These are phyloP conservation scores for Rhodomyrtus tomentosa DNA, from an alignment of 345 rosid genomes.

Conservation along the genomic window DNA sequence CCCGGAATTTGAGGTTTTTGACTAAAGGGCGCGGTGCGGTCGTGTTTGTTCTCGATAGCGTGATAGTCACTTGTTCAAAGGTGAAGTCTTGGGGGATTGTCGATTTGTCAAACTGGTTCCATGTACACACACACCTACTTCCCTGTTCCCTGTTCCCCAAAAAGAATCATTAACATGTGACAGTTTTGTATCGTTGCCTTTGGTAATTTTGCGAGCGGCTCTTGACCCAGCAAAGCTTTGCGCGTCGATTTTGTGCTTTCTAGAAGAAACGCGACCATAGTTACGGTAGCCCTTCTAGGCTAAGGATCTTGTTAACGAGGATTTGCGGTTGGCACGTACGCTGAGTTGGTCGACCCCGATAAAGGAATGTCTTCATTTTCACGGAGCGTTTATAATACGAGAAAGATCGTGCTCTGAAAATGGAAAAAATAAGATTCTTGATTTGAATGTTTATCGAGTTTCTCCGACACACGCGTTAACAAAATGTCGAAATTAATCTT, in stretches of 20 bases:
- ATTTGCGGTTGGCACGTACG: not conserved
- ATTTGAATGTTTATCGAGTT: too few species aligned
- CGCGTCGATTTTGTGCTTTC: not conserved
- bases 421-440: not conserved
- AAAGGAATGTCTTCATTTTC: not conserved
- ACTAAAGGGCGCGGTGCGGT: not conserved
- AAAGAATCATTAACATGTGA: not conserved
- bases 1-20: not conserved
- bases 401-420: not conserved
- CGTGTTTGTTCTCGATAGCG: not conserved
- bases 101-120: not conserved
- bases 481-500: not conserved
- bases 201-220: not conserved
- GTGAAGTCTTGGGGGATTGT: not conserved
- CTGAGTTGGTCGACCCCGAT: not conserved
- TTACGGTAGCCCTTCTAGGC: not conserved
- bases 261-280: not conserved
- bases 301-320: accelerated
- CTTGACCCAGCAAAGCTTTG: not conserved
- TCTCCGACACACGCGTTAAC: not conserved
- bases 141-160: not conserved
- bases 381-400: accelerated
- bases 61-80: not conserved
- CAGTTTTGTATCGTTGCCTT: not conserved
- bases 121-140: not conserved